Percentiles rank a stretch among this genome's conserved stretches.
These are phyloP conservation scores for Orbilia blumenaviensis DNA, from an alignment of 2,329 filamentous ascomycete species.

Conservation along the genomic window DNA sequence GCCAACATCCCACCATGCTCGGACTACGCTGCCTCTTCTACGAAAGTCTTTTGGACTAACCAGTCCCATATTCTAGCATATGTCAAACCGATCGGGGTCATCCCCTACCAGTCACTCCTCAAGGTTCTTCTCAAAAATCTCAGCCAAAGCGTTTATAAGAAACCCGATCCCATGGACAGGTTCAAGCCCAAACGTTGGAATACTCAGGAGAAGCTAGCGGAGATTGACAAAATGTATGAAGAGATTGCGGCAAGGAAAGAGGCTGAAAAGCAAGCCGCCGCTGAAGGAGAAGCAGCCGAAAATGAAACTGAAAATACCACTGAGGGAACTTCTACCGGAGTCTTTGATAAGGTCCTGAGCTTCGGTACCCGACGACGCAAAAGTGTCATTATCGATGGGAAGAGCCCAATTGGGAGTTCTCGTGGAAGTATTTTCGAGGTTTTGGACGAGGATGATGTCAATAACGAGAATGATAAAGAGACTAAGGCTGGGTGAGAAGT, in stretches of 20 bases:
- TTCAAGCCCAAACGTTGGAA: conserved; percentile 19
- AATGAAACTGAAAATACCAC: not conserved
- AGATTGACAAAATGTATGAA: conserved; percentile 20
- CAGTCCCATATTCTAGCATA: conserved; percentile 28
- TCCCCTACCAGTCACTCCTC: conserved; percentile 25
- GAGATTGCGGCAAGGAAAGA: not conserved
- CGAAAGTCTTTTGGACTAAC: conserved; percentile 40
- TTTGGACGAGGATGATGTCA: not conserved
- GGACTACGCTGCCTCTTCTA: conserved; percentile 20
- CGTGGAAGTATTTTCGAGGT: conserved; percentile 26
- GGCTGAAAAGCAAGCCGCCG: not conserved
- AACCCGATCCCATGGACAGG: conserved; percentile 37
- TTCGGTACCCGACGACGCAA: conserved; percentile 34
- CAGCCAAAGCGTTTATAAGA: conserved; percentile 17
- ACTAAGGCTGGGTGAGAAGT: not conserved
- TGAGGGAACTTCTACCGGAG: not conserved
- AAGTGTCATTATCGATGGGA: conserved; percentile 22
- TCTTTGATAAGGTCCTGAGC: conserved; percentile 16
- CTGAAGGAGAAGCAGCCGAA: not conserved
- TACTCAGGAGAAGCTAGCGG: conserved; percentile 33
- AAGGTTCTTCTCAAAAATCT: conserved; percentile 11
- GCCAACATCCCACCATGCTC: conserved; percentile 13
- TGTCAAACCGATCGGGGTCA: conserved; percentile 35
- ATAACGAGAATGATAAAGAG: conserved; percentile 16
- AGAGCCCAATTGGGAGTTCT: conserved; percentile 31